Base-by-base conservation (phyloP, 768 basidiomycete genomes). In the Clavulina sp. region DNA sequence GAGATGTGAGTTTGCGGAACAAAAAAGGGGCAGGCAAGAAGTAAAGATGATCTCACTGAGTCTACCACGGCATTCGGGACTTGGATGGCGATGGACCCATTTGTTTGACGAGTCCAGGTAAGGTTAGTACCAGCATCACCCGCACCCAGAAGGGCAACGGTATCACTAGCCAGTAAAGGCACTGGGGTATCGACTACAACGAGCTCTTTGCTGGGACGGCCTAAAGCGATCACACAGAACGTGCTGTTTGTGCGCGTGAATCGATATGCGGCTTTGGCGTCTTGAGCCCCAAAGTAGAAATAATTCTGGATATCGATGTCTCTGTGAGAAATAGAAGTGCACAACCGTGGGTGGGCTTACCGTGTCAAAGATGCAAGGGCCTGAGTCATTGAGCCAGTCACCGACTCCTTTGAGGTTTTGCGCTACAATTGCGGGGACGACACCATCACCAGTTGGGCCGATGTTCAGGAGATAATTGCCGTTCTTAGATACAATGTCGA, bases 401-500 rank as follows among this genome's bases (percentile, higher is more conserved):
- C 75, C 76, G n/a, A 73, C 72, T 18, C 67, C 71, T 4, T 70
- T 64, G 28, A 77, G 64, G 32, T 69, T 69, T 1, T 72, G 56
- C 40, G 60, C 62, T 69, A 75, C 73, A 0, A 73, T 68, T 5
- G 62, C 62, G 41, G 75, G 70, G 32, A 76, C 74, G 32, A 69
- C 67, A 0, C 76, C 75, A 49, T 75, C 73, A 1, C 73, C 73
- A 1, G 67, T 75, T 0, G 76, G 76, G 0, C 76, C 74, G 18
- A 77, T 57, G 32, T 77, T 71, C 2, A 76, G 59, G 62, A 55
- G n/a, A n/a, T 70, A 78, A 58, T 78, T 77, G 7, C 77, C 77
- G 53, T 75, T 75, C 65, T 78, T 78, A 29, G 74, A 73, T 19
- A 71, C 75, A 54, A 78, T 70, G 54, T 78, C 75, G 28, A 74